phyloP scores from a whole-genome alignment of 2,329 filamentous ascomycete genomes.

The Fusarium annulatum region DNA sequence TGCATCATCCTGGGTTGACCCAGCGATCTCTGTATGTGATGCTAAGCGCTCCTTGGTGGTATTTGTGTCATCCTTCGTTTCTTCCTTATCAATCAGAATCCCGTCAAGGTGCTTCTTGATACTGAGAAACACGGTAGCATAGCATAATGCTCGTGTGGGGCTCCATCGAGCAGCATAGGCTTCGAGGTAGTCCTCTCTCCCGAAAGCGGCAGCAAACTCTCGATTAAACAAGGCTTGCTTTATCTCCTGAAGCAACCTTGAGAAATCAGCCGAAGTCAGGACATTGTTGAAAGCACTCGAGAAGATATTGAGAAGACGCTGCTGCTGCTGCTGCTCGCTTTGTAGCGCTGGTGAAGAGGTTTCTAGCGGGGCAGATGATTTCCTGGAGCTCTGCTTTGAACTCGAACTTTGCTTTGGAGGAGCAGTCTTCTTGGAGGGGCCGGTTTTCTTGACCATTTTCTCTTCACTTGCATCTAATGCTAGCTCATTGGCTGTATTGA shows the following conservation, averaged over 20 bases:
- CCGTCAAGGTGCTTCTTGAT: conserved; percentile 51
- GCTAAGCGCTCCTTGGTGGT: background rate
- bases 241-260: conserved; percentile 77
- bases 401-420: conserved; percentile 17
- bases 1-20: background rate
- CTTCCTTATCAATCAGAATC: conserved; percentile 31
- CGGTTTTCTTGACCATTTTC: conserved; percentile 43
- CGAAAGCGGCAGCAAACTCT: conserved; percentile 86
- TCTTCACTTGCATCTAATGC: background rate
- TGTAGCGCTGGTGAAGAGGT: conserved; percentile 30
- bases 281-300: conserved; percentile 68
- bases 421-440: conserved; percentile 36
- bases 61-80: background rate
- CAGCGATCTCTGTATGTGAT: background rate
- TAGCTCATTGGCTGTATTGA: conserved; percentile 11
- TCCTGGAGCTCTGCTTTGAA: conserved; percentile 34
- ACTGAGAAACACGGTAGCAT: conserved; percentile 67
- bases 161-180: conserved; percentile 94
- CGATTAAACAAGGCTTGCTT: conserved; percentile 88
- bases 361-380: conserved; percentile 23
- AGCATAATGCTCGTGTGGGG: conserved; percentile 84
- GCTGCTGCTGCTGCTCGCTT: conserved; percentile 66
- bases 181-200: conserved; percentile 74
- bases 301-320: conserved; percentile 80
- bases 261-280: conserved; percentile 60